Evolutionary conservation across 202 grass and related monocot species (phyloP), one percentile per base, ranked within the genome.

Genomic region (Digitaria exilis): DNA sequence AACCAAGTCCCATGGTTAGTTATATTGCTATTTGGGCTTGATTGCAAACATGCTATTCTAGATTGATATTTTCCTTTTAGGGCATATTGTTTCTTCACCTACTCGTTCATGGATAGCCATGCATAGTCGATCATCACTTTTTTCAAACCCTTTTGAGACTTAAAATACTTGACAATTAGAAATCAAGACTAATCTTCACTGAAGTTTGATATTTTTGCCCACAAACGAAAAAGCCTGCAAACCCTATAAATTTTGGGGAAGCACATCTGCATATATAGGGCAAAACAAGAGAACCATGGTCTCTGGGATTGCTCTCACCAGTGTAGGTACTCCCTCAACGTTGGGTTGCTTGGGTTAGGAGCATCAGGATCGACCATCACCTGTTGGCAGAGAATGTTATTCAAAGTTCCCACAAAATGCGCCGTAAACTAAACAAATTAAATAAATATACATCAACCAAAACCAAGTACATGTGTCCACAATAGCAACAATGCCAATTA

Each of bases 341-440:
- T 89, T 28, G 90, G 92, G 45, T 91, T 91, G 87, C 92, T 97
- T 25, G 95, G 95, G 84, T 84, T 97, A 1, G 95, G 92, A 43
- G 95, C 90, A 83, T 97, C 95, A 11, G 95, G 95, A 78, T 97
- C 92, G 68, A 94, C 84, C 95, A 97, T 93, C 46, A 97, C 65
- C 95, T 94, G 17, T 21, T 30, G 1, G 7, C 5, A 71, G 1
- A n/a, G n/a, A 49, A 31, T 71, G 16, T 4, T 49, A 31, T 50
- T 6, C 4, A 29, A 49, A 49, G 16, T 17, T 71, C 45, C 25
- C 22, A 7, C 6, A 46, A 69, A 67, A 13, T 24, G 19, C 0
- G 19, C 2, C 26, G 13, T 25, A 25, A 16, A 26, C 25, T 44
- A 8, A 44, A 16, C 0, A 68, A 43, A 25, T 25, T 44, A 9